Percentiles rank a stretch among this genome's conserved stretches.
Evolutionary conservation across 2,329 filamentous ascomycete genomes (phyloP).

Genomic region (Alternaria novae-zelandiae): DNA sequence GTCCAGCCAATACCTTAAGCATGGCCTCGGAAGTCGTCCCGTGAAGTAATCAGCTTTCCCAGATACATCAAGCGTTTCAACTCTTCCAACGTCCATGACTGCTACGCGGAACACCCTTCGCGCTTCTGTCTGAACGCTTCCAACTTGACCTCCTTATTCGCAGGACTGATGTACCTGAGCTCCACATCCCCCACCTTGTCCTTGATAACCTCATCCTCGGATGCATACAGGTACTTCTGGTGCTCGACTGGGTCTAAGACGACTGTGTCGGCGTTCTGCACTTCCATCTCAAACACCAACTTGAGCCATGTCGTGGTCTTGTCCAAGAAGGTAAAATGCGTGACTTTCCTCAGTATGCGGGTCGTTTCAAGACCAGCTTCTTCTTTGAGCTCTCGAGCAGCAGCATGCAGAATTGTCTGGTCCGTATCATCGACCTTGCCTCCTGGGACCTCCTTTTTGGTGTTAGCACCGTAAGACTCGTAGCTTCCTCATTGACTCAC

Average conservation of each 20-base stretch:
- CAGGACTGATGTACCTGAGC: slow-evolving; percentile 39
- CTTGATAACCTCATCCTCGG: slow-evolving; percentile 48
- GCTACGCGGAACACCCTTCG: slow-evolving; percentile 5
- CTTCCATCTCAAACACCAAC: slow-evolving; percentile 45
- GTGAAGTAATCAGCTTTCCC: background rate
- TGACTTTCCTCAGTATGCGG: slow-evolving; percentile 52
- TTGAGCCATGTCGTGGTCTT: slow-evolving; percentile 41
- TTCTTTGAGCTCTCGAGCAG: slow-evolving; percentile 59
- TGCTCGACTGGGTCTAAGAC: slow-evolving; percentile 52
- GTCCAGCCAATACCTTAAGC: background rate
- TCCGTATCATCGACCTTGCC: slow-evolving; percentile 57
- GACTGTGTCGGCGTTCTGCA: slow-evolving; percentile 30
- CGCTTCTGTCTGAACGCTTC: slow-evolving; percentile 40
- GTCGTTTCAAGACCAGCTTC: slow-evolving; percentile 58
- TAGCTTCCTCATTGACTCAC: slow-evolving; percentile 20
- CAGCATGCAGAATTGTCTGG: slow-evolving; percentile 56
- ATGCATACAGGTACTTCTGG: slow-evolving; percentile 49
- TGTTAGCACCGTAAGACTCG: slow-evolving; percentile 6
- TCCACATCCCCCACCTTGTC: slow-evolving; percentile 33
- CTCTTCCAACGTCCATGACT: background rate
- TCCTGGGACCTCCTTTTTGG: slow-evolving; percentile 58
- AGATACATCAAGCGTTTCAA: background rate
- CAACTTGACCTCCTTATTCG: slow-evolving; percentile 43
- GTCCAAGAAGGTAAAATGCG: slow-evolving; percentile 41
- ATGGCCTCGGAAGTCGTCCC: background rate